These are phyloP conservation scores for Populus simonii DNA, from an alignment of 345 rosid genomes.

Conservation along the genomic window DNA sequence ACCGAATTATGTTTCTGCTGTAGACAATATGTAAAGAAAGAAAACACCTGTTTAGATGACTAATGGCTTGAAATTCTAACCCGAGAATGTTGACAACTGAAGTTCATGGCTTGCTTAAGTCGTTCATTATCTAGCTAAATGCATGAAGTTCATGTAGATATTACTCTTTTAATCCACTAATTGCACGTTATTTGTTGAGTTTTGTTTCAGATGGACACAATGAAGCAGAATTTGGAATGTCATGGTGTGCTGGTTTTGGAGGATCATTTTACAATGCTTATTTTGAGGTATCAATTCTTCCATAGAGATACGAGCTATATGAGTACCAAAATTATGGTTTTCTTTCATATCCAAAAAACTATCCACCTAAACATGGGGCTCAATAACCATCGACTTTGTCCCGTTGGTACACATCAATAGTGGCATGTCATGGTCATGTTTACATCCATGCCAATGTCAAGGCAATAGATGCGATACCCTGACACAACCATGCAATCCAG, in stretches of 20 bases:
- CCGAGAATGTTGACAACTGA: background rate
- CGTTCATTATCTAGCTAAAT: background rate
- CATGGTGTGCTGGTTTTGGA: slow-evolving; percentile 94
- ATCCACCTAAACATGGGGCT: background rate
- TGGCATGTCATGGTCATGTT: background rate
- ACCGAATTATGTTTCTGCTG: background rate
- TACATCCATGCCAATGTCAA: background rate
- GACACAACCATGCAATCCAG: background rate
- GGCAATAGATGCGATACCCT: background rate
- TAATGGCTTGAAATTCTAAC: background rate
- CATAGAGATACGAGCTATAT: background rate
- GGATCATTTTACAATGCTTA: slow-evolving; percentile 73
- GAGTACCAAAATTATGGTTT: background rate
- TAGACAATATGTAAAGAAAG: background rate
- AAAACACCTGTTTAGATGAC: background rate
- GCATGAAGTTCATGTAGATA: background rate
- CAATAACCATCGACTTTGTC: background rate
- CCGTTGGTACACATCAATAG: too few relatives aligned
- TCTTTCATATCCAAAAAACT: background rate
- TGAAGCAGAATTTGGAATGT: slow-evolving; percentile 97
- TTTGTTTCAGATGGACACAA: slow-evolving; percentile 67
- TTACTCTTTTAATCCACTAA: background rate
- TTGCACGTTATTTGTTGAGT: background rate
- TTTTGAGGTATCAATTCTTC: slow-evolving; percentile 53
- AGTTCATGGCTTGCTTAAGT: background rate